Evolutionary conservation across 1,139 yeast species (phyloP).

Genomic region (Geotrichum klebahnii): DNA sequence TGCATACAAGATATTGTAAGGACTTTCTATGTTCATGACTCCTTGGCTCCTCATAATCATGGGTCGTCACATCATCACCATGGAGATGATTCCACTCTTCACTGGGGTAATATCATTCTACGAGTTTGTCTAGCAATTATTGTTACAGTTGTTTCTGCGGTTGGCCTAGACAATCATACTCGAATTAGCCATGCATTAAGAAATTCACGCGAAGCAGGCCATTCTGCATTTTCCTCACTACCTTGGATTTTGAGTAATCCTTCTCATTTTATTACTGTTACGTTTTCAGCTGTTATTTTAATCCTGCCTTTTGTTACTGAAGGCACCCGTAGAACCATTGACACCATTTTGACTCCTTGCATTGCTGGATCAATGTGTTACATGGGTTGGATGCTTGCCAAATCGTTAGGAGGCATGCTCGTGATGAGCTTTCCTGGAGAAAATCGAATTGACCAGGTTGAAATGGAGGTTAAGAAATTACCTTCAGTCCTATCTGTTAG

Average conservation of each 20-base stretch:
- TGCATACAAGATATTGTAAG: slow-evolving; percentile 68
- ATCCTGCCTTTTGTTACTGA: slow-evolving; percentile 34
- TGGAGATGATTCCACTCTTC: slow-evolving; percentile 21
- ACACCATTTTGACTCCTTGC: slow-evolving; percentile 39
- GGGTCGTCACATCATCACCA: slow-evolving; percentile 50
- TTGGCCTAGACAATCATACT: slow-evolving; percentile 36
- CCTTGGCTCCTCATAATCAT: slow-evolving; percentile 36
- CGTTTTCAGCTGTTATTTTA: slow-evolving; percentile 46
- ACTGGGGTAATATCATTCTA: slow-evolving; percentile 29
- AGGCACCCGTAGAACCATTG: slow-evolving; percentile 24
- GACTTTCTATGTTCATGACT: slow-evolving; percentile 47
- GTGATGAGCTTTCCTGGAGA: slow-evolving; percentile 45
- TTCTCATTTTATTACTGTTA: slow-evolving; percentile 58
- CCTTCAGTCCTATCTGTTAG: slow-evolving; percentile 36
- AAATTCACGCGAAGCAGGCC: slow-evolving; percentile 21
- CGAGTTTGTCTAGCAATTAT: slow-evolving; percentile 36
- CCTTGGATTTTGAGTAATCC: slow-evolving; percentile 48
- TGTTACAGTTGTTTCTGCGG: slow-evolving; percentile 39
- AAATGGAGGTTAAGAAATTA: slow-evolving; percentile 29
- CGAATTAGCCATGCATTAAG: slow-evolving; percentile 35
- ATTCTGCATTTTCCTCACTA: slow-evolving; percentile 25
- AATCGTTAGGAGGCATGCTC: slow-evolving; percentile 44
- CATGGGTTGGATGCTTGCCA: slow-evolving; percentile 43
- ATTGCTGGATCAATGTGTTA: slow-evolving; percentile 43
- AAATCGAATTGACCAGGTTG: slow-evolving; percentile 36